phyloP scores from a whole-genome alignment of 441 rosid species.

The Erodium trifolium region DNA sequence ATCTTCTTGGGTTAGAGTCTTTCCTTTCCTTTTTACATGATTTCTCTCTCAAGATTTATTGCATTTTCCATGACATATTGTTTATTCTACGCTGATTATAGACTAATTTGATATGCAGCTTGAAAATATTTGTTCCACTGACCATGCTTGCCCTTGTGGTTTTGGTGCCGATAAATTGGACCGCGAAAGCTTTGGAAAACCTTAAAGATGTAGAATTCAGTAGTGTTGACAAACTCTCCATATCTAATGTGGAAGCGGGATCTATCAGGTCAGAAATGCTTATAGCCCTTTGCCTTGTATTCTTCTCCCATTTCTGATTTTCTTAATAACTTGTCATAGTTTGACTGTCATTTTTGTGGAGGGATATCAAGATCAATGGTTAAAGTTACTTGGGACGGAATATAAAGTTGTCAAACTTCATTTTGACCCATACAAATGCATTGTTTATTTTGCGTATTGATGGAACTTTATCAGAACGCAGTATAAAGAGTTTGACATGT shows the following conservation, averaged over 20 bases:
- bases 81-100: too few species aligned
- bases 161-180: conserved; percentile 87
- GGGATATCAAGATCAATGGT: neutral
- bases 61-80: conserved; percentile 24
- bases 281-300: neutral
- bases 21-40: neutral
- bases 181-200: conserved; percentile 59
- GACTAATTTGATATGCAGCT: conserved; percentile 25
- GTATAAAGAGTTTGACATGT: neutral
- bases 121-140: conserved; percentile 79
- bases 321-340: neutral
- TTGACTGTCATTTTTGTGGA: too few species aligned
- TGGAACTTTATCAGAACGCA: neutral
- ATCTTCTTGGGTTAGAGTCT: conserved; percentile 69
- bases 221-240: conserved; percentile 85
- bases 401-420: too few species aligned
- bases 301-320: neutral
- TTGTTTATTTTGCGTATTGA: too few species aligned
- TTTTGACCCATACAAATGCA: too few species aligned
- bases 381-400: neutral
- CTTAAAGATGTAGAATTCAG: conserved; percentile 61
- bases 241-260: conserved; percentile 77
- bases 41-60: neutral
- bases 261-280: conserved; percentile 50
- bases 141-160: conserved; percentile 66